These are phyloP conservation scores for Gynochthodes officinalis DNA, from an alignment of 257 asterid species.

Conservation along the genomic window DNA sequence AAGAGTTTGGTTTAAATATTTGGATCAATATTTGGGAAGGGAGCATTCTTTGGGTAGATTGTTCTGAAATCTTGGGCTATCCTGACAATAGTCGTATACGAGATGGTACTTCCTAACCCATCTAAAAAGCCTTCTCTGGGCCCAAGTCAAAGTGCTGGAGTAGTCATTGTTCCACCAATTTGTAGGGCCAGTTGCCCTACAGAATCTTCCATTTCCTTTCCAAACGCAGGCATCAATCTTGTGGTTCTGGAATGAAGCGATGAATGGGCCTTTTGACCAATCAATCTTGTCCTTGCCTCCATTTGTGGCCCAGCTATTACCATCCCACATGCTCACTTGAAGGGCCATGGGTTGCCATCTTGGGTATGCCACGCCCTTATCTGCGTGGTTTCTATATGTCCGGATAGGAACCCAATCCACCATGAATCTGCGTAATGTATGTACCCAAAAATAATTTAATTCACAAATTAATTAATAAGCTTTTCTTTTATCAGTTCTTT, in stretches of 20 bases:
- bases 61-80: conserved; percentile 53
- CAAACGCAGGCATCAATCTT: conserved; percentile 72
- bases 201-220: conserved; percentile 47
- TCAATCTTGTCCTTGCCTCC: conserved; percentile 62
- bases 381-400: conserved; percentile 76
- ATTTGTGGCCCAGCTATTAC: conserved; percentile 72
- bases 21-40: conserved; percentile 60
- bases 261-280: conserved; percentile 72
- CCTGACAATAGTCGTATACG: conserved; percentile 72
- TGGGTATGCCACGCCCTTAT: conserved; percentile 66
- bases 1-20: background rate
- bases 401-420: conserved; percentile 91
- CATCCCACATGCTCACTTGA: conserved; percentile 59
- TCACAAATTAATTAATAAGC: too few species aligned
- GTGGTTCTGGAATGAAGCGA: conserved; percentile 44
- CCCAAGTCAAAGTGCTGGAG: conserved; percentile 45
- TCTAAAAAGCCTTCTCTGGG: conserved; percentile 56
- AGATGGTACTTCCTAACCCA: conserved; percentile 66
- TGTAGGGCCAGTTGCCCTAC: conserved; percentile 35
- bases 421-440: conserved; percentile 54
- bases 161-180: conserved; percentile 72
- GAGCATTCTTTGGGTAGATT: conserved; percentile 65
- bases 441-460: background rate
- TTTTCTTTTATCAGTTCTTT: too few species aligned
- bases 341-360: conserved; percentile 59